A percentile compares a stretch with the other conserved stretches of the same genome.
Conservation (phyloP, 106 monocot species). For the Platanthera zijinensis region DNA sequence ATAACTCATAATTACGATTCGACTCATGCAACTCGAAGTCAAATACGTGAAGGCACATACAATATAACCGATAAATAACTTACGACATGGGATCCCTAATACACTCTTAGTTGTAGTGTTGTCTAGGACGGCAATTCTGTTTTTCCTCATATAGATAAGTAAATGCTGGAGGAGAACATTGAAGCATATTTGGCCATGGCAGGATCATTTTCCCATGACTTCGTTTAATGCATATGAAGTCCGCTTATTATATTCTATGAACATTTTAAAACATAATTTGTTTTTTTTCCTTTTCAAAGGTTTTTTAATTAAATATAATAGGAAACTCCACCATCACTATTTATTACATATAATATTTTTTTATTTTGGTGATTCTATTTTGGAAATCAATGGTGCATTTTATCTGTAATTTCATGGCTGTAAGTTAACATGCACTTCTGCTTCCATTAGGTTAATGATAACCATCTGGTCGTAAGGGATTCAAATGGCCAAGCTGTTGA, state of each 20-base stretch:
- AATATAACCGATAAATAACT: background rate
- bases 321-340: background rate
- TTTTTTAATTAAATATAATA: background rate
- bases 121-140: background rate
- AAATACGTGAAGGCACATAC: too few relatives aligned
- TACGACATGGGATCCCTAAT: background rate
- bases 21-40: too few relatives aligned
- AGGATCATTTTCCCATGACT: too few relatives aligned
- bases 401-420: background rate
- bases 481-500: constrained; percentile 42
- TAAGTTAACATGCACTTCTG: background rate
- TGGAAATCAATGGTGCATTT: background rate
- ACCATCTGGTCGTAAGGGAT: constrained; percentile 43
- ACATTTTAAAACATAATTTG: background rate
- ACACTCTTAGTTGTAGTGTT: background rate
- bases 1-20: too few relatives aligned
- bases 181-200: background rate
- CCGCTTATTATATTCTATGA: background rate
- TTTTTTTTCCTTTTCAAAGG: background rate
- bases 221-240: background rate
- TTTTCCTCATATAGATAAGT: background rate
- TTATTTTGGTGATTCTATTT: background rate
- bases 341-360: background rate
- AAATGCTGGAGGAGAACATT: background rate
- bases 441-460: constrained; percentile 51